Evolutionary conservation across 2,329 filamentous ascomycete genomes (phyloP).

Genomic region (Balansia obtecta): DNA sequence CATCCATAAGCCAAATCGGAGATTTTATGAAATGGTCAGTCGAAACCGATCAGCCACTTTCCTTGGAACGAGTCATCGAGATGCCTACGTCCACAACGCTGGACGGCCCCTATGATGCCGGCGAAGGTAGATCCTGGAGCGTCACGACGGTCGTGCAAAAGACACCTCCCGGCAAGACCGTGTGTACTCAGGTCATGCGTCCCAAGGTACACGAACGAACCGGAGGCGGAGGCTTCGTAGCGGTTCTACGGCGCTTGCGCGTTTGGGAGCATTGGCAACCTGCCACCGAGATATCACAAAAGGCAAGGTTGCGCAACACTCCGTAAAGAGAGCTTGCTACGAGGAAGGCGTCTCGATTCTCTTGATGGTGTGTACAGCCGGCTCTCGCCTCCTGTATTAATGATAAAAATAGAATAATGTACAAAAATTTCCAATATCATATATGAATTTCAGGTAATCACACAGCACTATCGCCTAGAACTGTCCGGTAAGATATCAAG

Average conservation of each 20-base stretch:
- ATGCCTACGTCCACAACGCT: constrained; percentile 29
- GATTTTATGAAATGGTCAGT: constrained; percentile 40
- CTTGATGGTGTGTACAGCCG: neutral
- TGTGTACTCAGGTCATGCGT: constrained; percentile 26
- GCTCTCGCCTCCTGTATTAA: neutral
- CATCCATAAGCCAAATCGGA: constrained; percentile 66
- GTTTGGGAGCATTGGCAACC: constrained; percentile 5
- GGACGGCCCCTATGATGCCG: constrained; percentile 31
- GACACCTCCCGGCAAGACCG: constrained; percentile 9
- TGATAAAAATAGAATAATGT: too few relatives aligned
- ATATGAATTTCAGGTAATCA: too few relatives aligned
- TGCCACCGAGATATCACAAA: neutral
- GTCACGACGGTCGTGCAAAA: constrained; percentile 34
- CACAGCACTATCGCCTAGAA: too few relatives aligned
- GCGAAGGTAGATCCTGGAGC: constrained; percentile 50
- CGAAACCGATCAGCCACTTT: constrained; percentile 37
- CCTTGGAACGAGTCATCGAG: constrained; percentile 48
- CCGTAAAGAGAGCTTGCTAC: too few relatives aligned
- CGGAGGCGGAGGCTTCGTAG: constrained; percentile 28
- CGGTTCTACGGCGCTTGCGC: constrained; percentile 24
- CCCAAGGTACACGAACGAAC: constrained; percentile 28
- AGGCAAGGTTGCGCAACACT: neutral
- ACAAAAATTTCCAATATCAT: too few relatives aligned
- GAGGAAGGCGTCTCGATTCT: too few relatives aligned
- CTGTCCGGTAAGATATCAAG: too few relatives aligned